These are phyloP conservation scores for Talaromyces sp. DNA, from an alignment of 2,329 filamentous ascomycete species.

Conservation along the genomic window DNA sequence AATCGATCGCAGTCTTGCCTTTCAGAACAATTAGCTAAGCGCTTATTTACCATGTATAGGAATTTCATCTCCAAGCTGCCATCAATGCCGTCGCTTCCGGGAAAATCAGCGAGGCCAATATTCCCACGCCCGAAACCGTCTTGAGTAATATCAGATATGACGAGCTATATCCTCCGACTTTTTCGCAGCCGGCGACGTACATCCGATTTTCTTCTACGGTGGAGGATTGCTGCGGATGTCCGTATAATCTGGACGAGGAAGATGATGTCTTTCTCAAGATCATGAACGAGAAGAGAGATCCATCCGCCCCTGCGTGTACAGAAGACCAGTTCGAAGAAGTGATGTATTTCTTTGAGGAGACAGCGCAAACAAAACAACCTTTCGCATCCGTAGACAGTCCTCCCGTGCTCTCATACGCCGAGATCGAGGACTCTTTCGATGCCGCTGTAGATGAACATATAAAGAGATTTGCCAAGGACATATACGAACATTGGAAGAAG, in stretches of 20 bases:
- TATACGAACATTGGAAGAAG: conserved; percentile 87
- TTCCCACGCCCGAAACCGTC: conserved; percentile 64
- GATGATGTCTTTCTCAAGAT: conserved; percentile 80
- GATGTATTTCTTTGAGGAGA: conserved; percentile 93
- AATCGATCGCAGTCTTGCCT: not conserved
- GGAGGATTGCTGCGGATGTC: conserved; percentile 84
- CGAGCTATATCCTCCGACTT: conserved; percentile 73
- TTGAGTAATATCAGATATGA: conserved; percentile 74
- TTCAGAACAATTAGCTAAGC: conserved; percentile 4
- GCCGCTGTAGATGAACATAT: conserved; percentile 53
- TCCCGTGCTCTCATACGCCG: conserved; percentile 68
- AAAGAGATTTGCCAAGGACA: conserved; percentile 64
- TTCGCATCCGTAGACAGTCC: conserved; percentile 88
- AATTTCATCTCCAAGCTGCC: conserved; percentile 91
- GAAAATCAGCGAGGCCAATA: conserved; percentile 61
- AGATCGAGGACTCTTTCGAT: conserved; percentile 68
- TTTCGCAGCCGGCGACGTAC: conserved; percentile 83
- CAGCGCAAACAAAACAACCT: conserved; percentile 75
- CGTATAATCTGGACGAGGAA: conserved; percentile 91
- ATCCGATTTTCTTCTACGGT: conserved; percentile 98
- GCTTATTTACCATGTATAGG: conserved; percentile 51
- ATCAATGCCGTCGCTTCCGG: conserved; percentile 61
- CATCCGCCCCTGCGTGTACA: conserved; percentile 60
- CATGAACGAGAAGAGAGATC: conserved; percentile 73
- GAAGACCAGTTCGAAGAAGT: conserved; percentile 92